These are phyloP conservation scores for Oxytropis ochrocephala DNA, from an alignment of 306 rosid genomes.

Conservation along the genomic window DNA sequence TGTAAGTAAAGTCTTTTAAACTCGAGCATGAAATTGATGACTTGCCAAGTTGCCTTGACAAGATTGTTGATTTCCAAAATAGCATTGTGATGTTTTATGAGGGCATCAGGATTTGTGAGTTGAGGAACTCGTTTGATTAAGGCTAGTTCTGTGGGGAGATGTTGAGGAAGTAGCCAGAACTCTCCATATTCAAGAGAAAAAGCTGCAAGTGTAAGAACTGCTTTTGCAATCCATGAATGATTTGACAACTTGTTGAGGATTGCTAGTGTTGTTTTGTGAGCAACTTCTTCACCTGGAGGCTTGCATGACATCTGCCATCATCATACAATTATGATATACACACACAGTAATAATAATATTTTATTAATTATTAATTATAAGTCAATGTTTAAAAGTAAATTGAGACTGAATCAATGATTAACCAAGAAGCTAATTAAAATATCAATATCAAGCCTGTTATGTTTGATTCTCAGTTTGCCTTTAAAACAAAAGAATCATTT, in stretches of 20 bases:
- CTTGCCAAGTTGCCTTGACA: conserved; percentile 38
- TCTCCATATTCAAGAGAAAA: conserved; percentile 63
- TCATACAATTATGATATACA: neutral
- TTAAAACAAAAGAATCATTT: too few relatives aligned
- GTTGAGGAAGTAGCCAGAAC: conserved; percentile 53
- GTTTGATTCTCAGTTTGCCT: too few relatives aligned
- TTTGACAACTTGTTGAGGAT: conserved; percentile 44
- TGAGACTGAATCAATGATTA: too few relatives aligned
- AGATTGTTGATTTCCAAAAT: conserved; percentile 45
- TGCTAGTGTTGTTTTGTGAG: conserved; percentile 44
- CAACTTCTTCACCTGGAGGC: conserved; percentile 42
- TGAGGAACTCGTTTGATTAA: conserved; percentile 44
- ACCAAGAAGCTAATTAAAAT: too few relatives aligned
- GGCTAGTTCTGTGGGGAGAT: conserved; percentile 41
- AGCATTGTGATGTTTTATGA: conserved; percentile 31
- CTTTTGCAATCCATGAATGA: conserved; percentile 62
- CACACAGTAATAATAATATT: too few relatives aligned
- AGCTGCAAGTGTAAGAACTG: conserved; percentile 61
- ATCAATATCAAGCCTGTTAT: too few relatives aligned
- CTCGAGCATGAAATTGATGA: conserved; percentile 36
- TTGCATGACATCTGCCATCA: conserved; percentile 51
- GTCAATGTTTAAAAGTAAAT: too few relatives aligned
- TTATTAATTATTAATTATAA: too few relatives aligned
- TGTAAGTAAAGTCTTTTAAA: conserved; percentile 32
- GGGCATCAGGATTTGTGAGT: conserved; percentile 26